These are phyloP conservation scores for Poterioochromonas sp. DNA, from an alignment of 352 stramenopile genomes.

Conservation along the genomic window DNA sequence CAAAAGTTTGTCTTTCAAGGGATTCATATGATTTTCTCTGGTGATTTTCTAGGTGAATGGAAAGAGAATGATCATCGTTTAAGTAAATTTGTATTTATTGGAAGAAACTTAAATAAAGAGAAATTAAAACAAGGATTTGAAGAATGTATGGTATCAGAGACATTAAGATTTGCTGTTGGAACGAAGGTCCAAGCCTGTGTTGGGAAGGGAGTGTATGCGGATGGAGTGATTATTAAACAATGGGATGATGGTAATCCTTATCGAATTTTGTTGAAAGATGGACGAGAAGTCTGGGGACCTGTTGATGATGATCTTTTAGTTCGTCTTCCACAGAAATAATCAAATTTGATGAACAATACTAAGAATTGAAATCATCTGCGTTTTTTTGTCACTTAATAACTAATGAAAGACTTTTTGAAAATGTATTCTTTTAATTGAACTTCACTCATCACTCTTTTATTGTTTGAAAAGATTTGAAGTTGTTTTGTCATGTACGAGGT, in stretches of 20 bases:
- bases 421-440: too few relatives aligned
- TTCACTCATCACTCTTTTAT: too few relatives aligned
- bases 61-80: background rate
- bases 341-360: too few relatives aligned
- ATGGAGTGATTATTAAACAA: background rate
- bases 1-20: constrained; percentile 62
- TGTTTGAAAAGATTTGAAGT: too few relatives aligned
- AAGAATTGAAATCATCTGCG: too few relatives aligned
- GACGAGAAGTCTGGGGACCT: background rate
- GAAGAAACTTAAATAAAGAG: constrained; percentile 63
- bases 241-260: constrained; percentile 22
- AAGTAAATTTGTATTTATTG: constrained; percentile 87
- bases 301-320: constrained; percentile 3
- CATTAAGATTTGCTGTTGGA: background rate
- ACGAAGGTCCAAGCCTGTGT: background rate
- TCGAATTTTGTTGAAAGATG: background rate
- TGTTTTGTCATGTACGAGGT: too few relatives aligned
- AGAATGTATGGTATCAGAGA: background rate
- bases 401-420: too few relatives aligned
- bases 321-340: too few relatives aligned
- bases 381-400: too few relatives aligned
- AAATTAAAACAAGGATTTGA: constrained; percentile 44
- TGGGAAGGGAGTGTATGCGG: background rate
- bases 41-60: constrained; percentile 24
- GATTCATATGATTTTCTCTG: constrained; percentile 62